Base-by-base conservation (phyloP, 192 early-diverging fungal genomes). In the Rhizophagus sp. region DNA sequence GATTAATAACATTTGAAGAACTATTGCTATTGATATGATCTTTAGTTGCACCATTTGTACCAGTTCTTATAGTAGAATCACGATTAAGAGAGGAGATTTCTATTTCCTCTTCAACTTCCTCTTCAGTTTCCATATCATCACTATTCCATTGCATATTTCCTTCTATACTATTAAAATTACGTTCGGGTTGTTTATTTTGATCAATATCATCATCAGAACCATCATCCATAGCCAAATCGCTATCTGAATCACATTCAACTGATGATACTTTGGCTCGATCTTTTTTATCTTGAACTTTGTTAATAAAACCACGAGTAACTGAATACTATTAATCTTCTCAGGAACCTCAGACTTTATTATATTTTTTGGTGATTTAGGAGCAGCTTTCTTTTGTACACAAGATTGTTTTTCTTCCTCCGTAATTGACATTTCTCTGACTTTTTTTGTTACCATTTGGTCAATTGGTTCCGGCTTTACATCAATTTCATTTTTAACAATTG, bases 71-170 rank as follows among this genome's bases (percentile, higher is more conserved):
- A 2, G 30, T 36, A 34, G 62, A 24, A 41, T 47, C 44, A 47
- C 11, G 44, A 47, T 47, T 47, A 47, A 10, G 3, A 39, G 13
- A 12, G 15, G 19, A 75, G 9, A 33, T 65, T 39, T 41, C 78
- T 5, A 79, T 39, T 61, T 69, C 67, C 52, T 70, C 67, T 34
- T 79, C 78, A 30, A 30, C 30, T 71, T 79, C 78, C 13, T 79
- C 67, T 12, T 79, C 78, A 7, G 78, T 79, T 61, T 67, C 62
- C 78, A 79, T 68, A 62, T 79, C 78, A 61, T 79, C 78, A 62
- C 78, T 79, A 71, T 79, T 66, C 78, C 78, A 79, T 34, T 22
- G 17, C 44, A 6, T 19, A 47, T 30, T 44, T 44, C 24, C 24
- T 17, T 44, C 62, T 44, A 10, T 25, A 24, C n/a, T 64, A 41